Evolutionary conservation across 2,329 filamentous ascomycete genomes (phyloP), one percentile per base, ranked within the genome.

Genomic region (Monilinia laxa): DNA sequence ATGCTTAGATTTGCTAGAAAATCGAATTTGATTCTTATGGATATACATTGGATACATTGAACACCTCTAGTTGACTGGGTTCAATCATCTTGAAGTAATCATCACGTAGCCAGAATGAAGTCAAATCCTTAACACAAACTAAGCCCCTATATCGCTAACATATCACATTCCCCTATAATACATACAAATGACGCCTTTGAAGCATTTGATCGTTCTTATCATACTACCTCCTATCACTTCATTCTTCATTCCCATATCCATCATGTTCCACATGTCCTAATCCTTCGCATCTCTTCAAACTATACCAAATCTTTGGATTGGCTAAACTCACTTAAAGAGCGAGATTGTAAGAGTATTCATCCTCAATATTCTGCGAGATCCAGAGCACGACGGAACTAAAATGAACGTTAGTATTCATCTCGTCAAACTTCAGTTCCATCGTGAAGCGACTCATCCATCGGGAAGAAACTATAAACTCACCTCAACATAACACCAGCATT

Each of bases 281-380:
- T 28, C 52, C 25, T 47, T 53, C 42, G 35, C 38, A 23, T 40
- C 67, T 38, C 38, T 42, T 31, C 62, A 64, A 52, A 20, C n/a
- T 45, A 25, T 20, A n/a, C 40, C 47, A 51, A 51, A 45, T 40
- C 42, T 20, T 56, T 1, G 14, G 28, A 31, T 9, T 20, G 11
- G 35, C 23, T 47, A 23, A 23, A 10, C 16, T 51, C 9, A 18
- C 63, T 72, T 67, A 88, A 70, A 90, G 80, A 68, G 86, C 82
- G 71, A 90, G 78, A 76, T 88, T 89, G 77, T 90, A 90, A 57
- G 86, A 83, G 73, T 89, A 90, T 77, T 90, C 87, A 73, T 89
- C 87, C 80, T 90, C 87, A 85, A 90, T 89, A 73, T 90, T 90
- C 81, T 90, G 87, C 78, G 84, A 87, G 65, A 90, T 78, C 87